A percentile compares a stretch with the other conserved stretches of the same genome.
Conservation (phyloP, 2,329 filamentous ascomycete genomes). For the Penicillium rolfsii region DNA sequence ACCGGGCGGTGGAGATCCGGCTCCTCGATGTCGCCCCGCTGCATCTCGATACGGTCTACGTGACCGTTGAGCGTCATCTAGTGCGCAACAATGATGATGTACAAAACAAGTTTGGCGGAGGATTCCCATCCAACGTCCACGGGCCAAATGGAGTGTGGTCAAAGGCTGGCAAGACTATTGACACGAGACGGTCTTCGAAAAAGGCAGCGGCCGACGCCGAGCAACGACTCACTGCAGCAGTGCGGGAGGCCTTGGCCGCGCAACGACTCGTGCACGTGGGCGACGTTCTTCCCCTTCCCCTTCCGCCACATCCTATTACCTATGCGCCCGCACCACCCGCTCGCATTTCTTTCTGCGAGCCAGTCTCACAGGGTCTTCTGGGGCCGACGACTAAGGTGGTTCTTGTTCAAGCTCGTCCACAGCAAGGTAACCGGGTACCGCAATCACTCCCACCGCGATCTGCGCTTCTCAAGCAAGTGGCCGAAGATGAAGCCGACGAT, state of each 20-base stretch:
- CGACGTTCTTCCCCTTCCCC: conserved; percentile 77
- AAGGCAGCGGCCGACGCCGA: conserved; percentile 49
- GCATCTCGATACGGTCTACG: conserved; percentile 80
- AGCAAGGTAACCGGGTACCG: conserved; percentile 45
- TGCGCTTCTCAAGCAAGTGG: conserved; percentile 62
- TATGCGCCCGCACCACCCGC: conserved; percentile 82
- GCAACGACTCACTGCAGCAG: conserved; percentile 64
- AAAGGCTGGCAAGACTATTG: conserved; percentile 36
- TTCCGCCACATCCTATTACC: conserved; percentile 79
- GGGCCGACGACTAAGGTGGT: conserved; percentile 80
- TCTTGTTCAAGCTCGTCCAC: conserved; percentile 60
- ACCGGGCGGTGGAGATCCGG: conserved; percentile 80
- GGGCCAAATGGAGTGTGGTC: conserved; percentile 46
- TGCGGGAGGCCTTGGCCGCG: conserved; percentile 73
- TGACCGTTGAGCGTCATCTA: conserved; percentile 80
- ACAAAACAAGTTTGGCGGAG: conserved; percentile 77
- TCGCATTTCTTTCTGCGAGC: conserved; percentile 90
- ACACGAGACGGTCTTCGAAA: conserved; percentile 41
- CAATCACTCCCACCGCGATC: conserved; percentile 53
- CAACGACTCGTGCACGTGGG: conserved; percentile 80
- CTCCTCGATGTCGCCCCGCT: conserved; percentile 80
- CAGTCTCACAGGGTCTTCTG: conserved; percentile 84
- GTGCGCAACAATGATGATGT: conserved; percentile 79
- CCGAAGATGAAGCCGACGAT: conserved; percentile 69
- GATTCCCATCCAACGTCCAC: conserved; percentile 49